Conservation (phyloP, 768 basidiomycete genomes). For the Termitomyces sp. region DNA sequence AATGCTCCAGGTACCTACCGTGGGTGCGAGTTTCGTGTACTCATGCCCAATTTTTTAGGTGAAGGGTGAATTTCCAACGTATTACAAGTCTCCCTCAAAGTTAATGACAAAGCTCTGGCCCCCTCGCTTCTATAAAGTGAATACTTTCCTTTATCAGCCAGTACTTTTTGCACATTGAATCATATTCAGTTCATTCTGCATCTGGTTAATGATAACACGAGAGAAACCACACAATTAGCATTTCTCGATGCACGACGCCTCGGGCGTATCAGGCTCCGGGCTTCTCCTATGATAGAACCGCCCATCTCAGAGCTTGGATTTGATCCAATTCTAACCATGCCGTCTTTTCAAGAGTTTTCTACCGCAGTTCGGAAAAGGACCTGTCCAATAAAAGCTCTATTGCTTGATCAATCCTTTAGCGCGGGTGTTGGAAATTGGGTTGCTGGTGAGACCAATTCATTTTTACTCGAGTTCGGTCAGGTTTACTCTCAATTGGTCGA, state of each 20-base stretch:
- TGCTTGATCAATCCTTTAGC: slow-evolving; percentile 75
- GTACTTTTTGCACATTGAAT: background rate
- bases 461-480: background rate
- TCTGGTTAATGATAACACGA: slow-evolving; percentile 32
- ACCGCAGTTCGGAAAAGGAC: slow-evolving; percentile 42
- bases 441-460: slow-evolving; percentile 42
- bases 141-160: background rate
- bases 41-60: slow-evolving; percentile 23
- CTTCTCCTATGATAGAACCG: slow-evolving; percentile 51
- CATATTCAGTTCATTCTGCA: slow-evolving; percentile 54
- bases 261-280: slow-evolving; percentile 61
- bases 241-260: slow-evolving; percentile 71
- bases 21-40: too few species aligned
- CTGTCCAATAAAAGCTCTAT: slow-evolving; percentile 68
- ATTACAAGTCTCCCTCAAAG: slow-evolving; percentile 43
- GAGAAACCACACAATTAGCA: slow-evolving; percentile 47
- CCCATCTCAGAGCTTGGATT: slow-evolving; percentile 73
- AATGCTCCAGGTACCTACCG: slow-evolving; percentile 52
- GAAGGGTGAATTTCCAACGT: slow-evolving; percentile 40
- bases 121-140: slow-evolving; percentile 61
- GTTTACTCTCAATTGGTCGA: slow-evolving; percentile 5
- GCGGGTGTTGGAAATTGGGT: slow-evolving; percentile 84
- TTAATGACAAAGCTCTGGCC: slow-evolving; percentile 49
- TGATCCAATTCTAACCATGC: slow-evolving; percentile 72
- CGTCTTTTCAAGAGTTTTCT: slow-evolving; percentile 45